These are phyloP conservation scores for Aspergillus sp. DNA, from an alignment of 2,329 filamentous ascomycete genomes.

Conservation along the genomic window DNA sequence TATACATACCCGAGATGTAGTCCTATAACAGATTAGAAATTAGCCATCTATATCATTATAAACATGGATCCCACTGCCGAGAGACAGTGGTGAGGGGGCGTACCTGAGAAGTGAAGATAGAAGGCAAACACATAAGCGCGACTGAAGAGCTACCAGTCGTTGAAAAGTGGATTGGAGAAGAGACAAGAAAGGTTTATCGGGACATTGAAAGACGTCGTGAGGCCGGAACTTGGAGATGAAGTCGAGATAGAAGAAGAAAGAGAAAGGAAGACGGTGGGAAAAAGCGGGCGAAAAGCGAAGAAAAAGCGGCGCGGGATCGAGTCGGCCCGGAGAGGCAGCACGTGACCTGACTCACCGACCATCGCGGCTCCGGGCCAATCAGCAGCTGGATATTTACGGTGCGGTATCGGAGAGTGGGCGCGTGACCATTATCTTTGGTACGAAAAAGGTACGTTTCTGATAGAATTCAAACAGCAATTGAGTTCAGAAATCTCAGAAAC, in stretches of 20 bases:
- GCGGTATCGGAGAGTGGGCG: slow-evolving; percentile 9
- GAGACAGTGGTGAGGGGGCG: slow-evolving; percentile 17
- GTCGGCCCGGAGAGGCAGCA: slow-evolving; percentile 18
- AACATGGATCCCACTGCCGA: neutral
- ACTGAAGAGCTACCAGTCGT: slow-evolving; percentile 35
- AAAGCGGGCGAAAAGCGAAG: slow-evolving; percentile 5
- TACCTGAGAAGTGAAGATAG: slow-evolving; percentile 83
- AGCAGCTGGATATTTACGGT: slow-evolving; percentile 7
- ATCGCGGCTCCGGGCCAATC: slow-evolving; percentile 18
- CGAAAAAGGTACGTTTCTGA: no score
- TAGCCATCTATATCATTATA: slow-evolving; percentile 1
- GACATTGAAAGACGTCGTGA: slow-evolving; percentile 15
- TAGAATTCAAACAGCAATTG: no score
- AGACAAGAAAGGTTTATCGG: slow-evolving; percentile 15
- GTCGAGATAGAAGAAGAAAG: slow-evolving; percentile 8
- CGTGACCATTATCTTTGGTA: no score
- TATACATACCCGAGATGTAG: slow-evolving; percentile 53
- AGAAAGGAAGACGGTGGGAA: slow-evolving; percentile 6
- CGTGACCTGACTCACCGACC: slow-evolving; percentile 23
- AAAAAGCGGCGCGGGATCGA: slow-evolving; percentile 8
- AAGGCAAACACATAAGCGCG: slow-evolving; percentile 79
- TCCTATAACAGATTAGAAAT: slow-evolving; percentile 36
- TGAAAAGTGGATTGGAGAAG: slow-evolving; percentile 8
- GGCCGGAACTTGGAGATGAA: slow-evolving; percentile 1
- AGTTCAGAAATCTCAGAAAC: no score